Conservation (phyloP, 192 early-diverging fungal species). For the Dimargaris cristalligena region DNA sequence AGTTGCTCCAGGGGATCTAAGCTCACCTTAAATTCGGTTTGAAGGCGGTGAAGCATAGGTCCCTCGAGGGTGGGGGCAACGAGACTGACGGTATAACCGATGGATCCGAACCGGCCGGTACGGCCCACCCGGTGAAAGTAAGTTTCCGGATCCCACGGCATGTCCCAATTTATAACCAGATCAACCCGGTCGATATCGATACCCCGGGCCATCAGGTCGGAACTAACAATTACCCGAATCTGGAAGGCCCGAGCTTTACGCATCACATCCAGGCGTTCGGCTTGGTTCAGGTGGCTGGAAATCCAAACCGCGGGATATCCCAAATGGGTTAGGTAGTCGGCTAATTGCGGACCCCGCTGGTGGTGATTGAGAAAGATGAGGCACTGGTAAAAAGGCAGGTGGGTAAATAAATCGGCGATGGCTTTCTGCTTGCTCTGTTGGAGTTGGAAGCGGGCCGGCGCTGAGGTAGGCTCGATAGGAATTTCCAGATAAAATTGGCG, state of each 20-base stretch:
- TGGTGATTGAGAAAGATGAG: slow-evolving; percentile 40
- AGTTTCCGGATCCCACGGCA: slow-evolving; percentile 45
- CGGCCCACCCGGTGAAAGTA: slow-evolving; percentile 69
- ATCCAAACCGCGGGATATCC: neutral
- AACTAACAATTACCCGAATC: neutral
- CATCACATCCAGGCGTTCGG: neutral
- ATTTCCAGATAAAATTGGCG: neutral
- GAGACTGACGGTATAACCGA: slow-evolving; percentile 30
- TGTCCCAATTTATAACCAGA: slow-evolving; percentile 55
- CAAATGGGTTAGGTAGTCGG: neutral
- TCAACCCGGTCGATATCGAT: slow-evolving; percentile 57
- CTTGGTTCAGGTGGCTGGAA: neutral
- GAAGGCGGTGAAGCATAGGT: neutral
- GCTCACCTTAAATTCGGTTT: neutral
- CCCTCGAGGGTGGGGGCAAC: neutral
- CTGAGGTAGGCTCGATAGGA: neutral
- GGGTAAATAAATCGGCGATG: slow-evolving; percentile 22
- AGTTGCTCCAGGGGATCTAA: neutral
- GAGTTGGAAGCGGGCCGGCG: slow-evolving; percentile 12
- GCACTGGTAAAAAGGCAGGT: slow-evolving; percentile 38
- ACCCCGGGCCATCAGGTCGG: slow-evolving; percentile 26
- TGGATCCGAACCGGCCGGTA: slow-evolving; percentile 54
- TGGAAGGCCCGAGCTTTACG: too few species aligned
- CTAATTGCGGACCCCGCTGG: neutral
- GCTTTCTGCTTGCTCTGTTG: slow-evolving; percentile 32